Percentiles rank a stretch among this genome's conserved stretches.
Conservation (phyloP, 352 stramenopile genomes). For the Globisporangium iwayamae region DNA sequence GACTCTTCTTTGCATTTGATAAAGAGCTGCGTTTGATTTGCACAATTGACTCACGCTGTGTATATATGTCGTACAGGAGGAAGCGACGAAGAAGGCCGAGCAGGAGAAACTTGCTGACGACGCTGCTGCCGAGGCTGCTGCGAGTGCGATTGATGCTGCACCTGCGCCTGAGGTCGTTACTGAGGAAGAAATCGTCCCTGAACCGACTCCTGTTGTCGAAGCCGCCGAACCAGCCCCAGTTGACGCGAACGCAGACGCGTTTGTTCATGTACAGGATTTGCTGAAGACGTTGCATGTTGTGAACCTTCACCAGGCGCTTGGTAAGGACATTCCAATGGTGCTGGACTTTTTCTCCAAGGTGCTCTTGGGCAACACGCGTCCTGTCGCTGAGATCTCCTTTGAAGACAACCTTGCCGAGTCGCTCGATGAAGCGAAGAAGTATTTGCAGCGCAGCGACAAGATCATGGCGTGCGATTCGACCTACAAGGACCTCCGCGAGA, state of each 20-base stretch:
- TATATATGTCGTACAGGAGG: conserved; percentile 20
- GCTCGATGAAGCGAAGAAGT: conserved; percentile 73
- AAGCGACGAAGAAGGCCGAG: conserved; percentile 32
- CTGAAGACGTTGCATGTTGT: conserved; percentile 79
- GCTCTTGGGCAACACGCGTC: conserved; percentile 74
- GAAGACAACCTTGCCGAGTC: conserved; percentile 77
- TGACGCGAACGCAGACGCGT: conserved; percentile 23
- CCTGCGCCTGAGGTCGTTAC: background rate
- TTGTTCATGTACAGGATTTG: conserved; percentile 58
- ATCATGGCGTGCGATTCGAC: conserved; percentile 70
- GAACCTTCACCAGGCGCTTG: conserved; percentile 65
- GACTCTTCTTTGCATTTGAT: background rate
- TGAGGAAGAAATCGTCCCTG: background rate
- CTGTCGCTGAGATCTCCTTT: conserved; percentile 71
- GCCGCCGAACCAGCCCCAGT: conserved; percentile 10
- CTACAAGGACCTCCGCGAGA: conserved; percentile 53
- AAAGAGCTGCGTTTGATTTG: background rate
- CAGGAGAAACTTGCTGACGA: conserved; percentile 13
- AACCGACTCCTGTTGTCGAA: conserved; percentile 11
- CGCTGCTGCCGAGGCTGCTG: background rate
- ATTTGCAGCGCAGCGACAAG: conserved; percentile 62
- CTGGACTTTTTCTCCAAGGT: conserved; percentile 86
- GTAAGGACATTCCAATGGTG: conserved; percentile 75
- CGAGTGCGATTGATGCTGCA: conserved; percentile 16
- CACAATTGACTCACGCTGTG: background rate